phyloP scores from a whole-genome alignment of 179 eudicot species.

The Nepenthes alata region DNA sequence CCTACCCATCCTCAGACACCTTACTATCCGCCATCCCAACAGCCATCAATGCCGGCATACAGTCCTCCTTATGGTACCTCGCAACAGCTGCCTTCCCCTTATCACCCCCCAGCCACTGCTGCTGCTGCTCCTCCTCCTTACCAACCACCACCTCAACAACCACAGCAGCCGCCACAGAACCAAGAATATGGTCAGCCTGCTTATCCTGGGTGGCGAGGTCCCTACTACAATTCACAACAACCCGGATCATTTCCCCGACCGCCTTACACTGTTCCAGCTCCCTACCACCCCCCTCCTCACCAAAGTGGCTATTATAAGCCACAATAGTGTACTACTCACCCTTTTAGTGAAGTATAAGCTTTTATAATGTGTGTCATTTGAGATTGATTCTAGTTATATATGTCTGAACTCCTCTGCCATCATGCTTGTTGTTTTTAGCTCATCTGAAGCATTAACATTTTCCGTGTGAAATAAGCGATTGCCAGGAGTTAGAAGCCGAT shows the following conservation, averaged over 20 bases:
- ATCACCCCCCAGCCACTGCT: conserved; percentile 27
- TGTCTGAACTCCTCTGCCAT: background rate
- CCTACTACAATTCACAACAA: conserved; percentile 76
- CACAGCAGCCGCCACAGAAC: conserved; percentile 35
- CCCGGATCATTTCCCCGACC: conserved; percentile 68
- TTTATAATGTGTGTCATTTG: background rate
- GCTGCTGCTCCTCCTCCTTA: conserved; percentile 18
- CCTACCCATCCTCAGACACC: conserved; percentile 39
- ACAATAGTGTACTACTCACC: conserved; percentile 9
- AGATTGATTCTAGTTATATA: background rate
- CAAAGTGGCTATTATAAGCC: conserved; percentile 88
- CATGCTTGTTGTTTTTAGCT: too few relatives aligned
- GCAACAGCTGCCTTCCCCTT: conserved; percentile 47
- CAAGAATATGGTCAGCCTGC: conserved; percentile 93
- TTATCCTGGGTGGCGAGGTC: conserved; percentile 91
- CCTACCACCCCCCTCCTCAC: conserved; percentile 60
- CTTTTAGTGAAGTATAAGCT: background rate
- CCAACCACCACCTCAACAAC: conserved; percentile 45
- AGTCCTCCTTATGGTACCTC: conserved; percentile 29
- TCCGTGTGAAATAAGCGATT: too few relatives aligned
- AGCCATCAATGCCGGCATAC: conserved; percentile 44
- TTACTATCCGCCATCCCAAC: conserved; percentile 44
- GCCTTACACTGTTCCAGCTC: conserved; percentile 59
- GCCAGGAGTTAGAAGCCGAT: too few relatives aligned
- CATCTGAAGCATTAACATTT: too few relatives aligned